These are phyloP conservation scores for Sugiyamaella castrensis DNA, from an alignment of 1,139 yeast species.

Conservation along the genomic window DNA sequence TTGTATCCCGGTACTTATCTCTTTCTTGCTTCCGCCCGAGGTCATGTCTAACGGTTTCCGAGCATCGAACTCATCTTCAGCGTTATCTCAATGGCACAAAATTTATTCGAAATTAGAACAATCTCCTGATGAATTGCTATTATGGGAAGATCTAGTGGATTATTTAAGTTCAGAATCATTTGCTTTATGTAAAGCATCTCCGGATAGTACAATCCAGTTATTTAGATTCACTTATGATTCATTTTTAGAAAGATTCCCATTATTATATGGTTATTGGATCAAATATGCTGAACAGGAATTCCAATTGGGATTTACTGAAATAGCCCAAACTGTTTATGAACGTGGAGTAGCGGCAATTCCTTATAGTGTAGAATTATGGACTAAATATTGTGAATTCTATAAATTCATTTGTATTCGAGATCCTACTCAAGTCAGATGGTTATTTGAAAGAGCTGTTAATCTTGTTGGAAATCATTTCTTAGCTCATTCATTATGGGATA, in stretches of 20 bases:
- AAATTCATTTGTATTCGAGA: constrained; percentile 35
- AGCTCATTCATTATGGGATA: constrained; percentile 71
- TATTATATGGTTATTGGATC: constrained; percentile 75
- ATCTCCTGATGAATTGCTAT: constrained; percentile 43
- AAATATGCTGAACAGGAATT: constrained; percentile 69
- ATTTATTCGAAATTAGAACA: constrained; percentile 29
- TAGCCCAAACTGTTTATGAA: constrained; percentile 51
- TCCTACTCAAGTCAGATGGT: constrained; percentile 24
- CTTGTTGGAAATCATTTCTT: constrained; percentile 71
- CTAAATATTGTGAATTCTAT: constrained; percentile 56
- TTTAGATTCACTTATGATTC: constrained; percentile 53
- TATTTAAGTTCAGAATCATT: constrained; percentile 5
- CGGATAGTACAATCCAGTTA: constrained; percentile 40
- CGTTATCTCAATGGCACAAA: constrained; percentile 25
- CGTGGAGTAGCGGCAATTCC: constrained; percentile 53
- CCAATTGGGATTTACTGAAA: constrained; percentile 52
- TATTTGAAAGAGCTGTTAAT: constrained; percentile 61
- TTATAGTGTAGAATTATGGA: constrained; percentile 64
- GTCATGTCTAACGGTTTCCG: no score
- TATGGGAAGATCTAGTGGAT: constrained; percentile 50
- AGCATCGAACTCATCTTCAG: constrained; percentile 1
- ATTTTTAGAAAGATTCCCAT: constrained; percentile 63
- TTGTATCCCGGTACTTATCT: no score
- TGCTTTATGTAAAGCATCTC: constrained; percentile 48
- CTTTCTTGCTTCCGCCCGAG: no score